Conservation (phyloP, 768 basidiomycete species). For the Ramaria rubella region DNA sequence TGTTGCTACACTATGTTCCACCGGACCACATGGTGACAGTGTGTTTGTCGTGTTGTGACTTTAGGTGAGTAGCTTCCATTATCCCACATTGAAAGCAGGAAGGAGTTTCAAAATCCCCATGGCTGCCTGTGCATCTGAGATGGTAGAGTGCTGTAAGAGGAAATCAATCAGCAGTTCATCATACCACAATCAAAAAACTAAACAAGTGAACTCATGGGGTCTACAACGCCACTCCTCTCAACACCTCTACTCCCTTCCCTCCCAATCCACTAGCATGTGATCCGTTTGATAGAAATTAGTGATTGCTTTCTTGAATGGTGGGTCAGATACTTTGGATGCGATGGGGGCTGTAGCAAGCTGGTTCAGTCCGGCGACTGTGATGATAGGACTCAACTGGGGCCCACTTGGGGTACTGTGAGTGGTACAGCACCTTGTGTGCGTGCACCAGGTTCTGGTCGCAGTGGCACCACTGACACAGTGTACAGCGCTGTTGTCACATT, state of each 20-base stretch:
- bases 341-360: conserved; percentile 44
- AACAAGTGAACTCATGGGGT: conserved; percentile 1
- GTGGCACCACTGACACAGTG: no score
- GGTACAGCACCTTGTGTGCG: no score
- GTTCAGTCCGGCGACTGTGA: no score
- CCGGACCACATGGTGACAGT: no score
- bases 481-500: no score
- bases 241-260: not conserved
- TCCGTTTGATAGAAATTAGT: conserved; percentile 95
- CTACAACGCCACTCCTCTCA: not conserved
- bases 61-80: conserved; percentile 3
- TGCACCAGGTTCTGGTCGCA: no score
- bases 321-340: conserved; percentile 26
- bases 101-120: not conserved
- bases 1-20: no score
- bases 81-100: not conserved
- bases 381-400: no score
- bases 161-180: not conserved
- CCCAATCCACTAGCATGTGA: not conserved
- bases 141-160: not conserved
- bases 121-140: not conserved
- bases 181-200: not conserved
- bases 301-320: conserved; percentile 74
- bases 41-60: no score
- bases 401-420: no score